Base-by-base conservation (phyloP, 1,139 yeast genomes). In the Saccharomyces hybrid region DNA sequence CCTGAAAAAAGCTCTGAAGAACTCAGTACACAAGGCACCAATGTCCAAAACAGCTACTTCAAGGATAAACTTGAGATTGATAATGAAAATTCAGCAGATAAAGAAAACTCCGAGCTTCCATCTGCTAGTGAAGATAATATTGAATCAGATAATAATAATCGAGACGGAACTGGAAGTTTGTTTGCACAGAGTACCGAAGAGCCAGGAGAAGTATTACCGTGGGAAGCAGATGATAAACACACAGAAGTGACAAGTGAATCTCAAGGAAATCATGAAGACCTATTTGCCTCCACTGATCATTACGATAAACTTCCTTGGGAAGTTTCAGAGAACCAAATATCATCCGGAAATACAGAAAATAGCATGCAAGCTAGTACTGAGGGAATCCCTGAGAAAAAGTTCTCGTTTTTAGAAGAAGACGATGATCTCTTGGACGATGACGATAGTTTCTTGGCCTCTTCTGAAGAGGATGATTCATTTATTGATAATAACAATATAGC, bases 371-470 rank as follows among this genome's bases (percentile, higher is more conserved):
- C 41, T 20, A 42, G 8, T 32, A 27, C 32, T 34, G 26, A 48
- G 2, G 48, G 31, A 29, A 31, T 48, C 2, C n/a, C n/a, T 13
- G 38, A 32, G 38, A 58, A 61, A 47, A 64, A 64, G 48, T 65
- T 65, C 46, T 64, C 67, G 0, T 66, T 66, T 49, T 49, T 64
- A 42, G 64, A 65, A 14, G 62, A 64, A 16, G 69, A 65, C 46
- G 67, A 66, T 46, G 67, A 63, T 46, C 54, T 65, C 3, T 56
- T 67, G 26, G 67, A 60, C 50, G 71, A 66, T 32, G 64, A 64
- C 42, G 70, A 62, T 44, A 64, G 69, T 51, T 60, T 62, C 38
- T 53, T 65, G 41, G 65, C 59, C 9, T 63, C 68, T 13, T 69
- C 66, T 42, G 64, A 61, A 8, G 46, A 49, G 26, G 38, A 23